Evolutionary conservation across 805 yeast species (phyloP).

Genomic region (Limtongozyma cylindracea): DNA sequence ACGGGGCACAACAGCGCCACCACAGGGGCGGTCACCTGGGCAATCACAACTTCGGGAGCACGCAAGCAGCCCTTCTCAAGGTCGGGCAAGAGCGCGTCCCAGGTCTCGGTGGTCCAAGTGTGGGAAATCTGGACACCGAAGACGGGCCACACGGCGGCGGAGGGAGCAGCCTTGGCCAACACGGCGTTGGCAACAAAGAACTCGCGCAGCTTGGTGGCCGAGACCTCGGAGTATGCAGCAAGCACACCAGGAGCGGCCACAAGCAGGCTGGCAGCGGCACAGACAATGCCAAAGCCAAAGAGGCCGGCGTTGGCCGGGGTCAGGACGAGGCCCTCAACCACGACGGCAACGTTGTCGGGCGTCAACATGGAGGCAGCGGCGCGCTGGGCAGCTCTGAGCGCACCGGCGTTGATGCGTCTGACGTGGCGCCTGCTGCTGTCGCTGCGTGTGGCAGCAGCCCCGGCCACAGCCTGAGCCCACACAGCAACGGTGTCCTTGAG

Average conservation of each 20-base stretch:
- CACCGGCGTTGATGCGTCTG: neutral
- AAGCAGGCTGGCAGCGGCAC: constrained; percentile 3
- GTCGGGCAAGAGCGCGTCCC: constrained; percentile 20
- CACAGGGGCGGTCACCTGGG: constrained; percentile 19
- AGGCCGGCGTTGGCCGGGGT: neutral
- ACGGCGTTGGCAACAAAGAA: neutral
- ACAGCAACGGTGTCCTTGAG: constrained; percentile 1
- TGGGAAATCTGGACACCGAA: constrained; percentile 14
- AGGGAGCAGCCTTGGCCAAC: constrained; percentile 16
- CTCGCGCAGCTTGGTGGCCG: neutral
- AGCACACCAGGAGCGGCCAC: constrained; percentile 6
- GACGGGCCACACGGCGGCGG: constrained; percentile 7
- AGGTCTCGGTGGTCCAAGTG: constrained; percentile 16
- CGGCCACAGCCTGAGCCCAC: neutral
- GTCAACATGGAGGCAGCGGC: neutral
- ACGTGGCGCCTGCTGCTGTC: neutral
- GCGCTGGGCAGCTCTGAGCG: neutral
- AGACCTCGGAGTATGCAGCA: constrained; percentile 2
- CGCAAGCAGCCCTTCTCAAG: constrained; percentile 55
- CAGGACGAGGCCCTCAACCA: neutral
- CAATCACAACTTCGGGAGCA: constrained; percentile 49
- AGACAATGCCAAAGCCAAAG: neutral
- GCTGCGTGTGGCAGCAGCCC: neutral
- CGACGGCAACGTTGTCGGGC: neutral
- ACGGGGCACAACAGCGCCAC: constrained; percentile 17